These are phyloP conservation scores for Penicillium hordei DNA, from an alignment of 2,329 filamentous ascomycete genomes.

Conservation along the genomic window DNA sequence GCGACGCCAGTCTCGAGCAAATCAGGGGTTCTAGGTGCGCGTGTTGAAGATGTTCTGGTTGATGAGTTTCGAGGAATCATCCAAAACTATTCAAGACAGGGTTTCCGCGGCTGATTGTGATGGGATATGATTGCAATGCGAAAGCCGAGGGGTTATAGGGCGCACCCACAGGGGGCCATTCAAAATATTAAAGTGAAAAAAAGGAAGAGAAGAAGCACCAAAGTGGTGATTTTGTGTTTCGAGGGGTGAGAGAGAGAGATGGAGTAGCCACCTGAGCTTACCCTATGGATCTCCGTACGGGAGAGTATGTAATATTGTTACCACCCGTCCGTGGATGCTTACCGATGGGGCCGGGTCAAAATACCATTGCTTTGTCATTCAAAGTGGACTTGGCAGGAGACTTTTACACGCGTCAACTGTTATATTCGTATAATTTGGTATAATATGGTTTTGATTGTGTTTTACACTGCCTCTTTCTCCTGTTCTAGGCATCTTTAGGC, in stretches of 20 bases:
- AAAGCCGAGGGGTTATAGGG: conserved; percentile 7
- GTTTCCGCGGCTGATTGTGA: conserved; percentile 5
- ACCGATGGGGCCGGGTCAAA: conserved; percentile 1
- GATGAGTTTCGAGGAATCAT: not conserved
- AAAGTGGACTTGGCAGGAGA: not conserved
- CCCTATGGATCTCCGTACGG: conserved; percentile 4
- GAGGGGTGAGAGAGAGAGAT: conserved; percentile 8
- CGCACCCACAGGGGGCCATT: conserved; percentile 29
- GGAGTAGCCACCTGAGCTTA: conserved; percentile 5
- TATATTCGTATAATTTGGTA: not conserved
- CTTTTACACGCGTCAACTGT: conserved; percentile 7
- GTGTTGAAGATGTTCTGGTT: not conserved
- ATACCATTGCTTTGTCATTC: conserved; percentile 8
- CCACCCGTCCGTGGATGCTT: conserved; percentile 1
- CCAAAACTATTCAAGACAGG: conserved; percentile 1
- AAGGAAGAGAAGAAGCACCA: conserved; percentile 6
- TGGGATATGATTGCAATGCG: conserved; percentile 2
- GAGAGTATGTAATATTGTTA: conserved; percentile 2
- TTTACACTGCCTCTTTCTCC: not conserved
- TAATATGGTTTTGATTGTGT: not conserved
- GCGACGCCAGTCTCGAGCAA: not conserved
- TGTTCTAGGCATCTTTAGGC: not conserved
- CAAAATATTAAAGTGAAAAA: conserved; percentile 7
- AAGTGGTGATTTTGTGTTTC: conserved; percentile 7
- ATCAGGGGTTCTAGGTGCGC: not conserved